Evolutionary conservation across 129 eudicot species (phyloP), one percentile per base, ranked within the genome.

Genomic region (Lactuca saligna): DNA sequence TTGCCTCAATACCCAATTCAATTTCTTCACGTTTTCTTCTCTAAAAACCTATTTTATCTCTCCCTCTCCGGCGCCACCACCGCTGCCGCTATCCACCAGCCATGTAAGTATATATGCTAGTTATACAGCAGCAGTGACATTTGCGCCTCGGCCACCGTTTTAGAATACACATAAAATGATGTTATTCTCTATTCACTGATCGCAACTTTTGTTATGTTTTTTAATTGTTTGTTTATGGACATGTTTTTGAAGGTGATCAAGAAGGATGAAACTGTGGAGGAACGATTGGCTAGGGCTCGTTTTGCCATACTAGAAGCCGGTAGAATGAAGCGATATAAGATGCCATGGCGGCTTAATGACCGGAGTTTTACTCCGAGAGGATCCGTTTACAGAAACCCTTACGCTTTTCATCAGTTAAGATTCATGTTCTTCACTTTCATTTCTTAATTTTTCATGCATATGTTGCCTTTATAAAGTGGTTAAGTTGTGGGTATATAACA

Each of bases 381-480:
- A n/a, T 41, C 84, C 38, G 16, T 88, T 70, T 88, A 88, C 79
- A 80, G 86, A 64, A 84, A 88, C 48, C 80, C 86, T 41, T 73
- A 35, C 55, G 88, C 95, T 8, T 88, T 88, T 69, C 90, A 84
- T 37, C 95, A 84, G 95, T 88, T 76, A 77, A 76, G 78, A 57
- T 20, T 65, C 48, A 33, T 70, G 39, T 38, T 48, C 50, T 63
- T 54, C 6, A 8, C 0, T 51, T 35, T 10, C 29, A 32, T 29
- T 35, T 4, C 7, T 17, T 56, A 25, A 25, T 12, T 8, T 53
- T 44, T 61, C 66, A 25, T 51, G 41, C 34, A 41, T 14, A 70
- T 60, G 4, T 15, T 60, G 15, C 5, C 31, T 50, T 32, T 25
- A 25, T 25, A 0, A 50, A n/a, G 5, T 51, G 56, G 4, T 50